Evolutionary conservation across 2,329 filamentous ascomycete genomes (phyloP).

Genomic region (Alternaria sp.): DNA sequence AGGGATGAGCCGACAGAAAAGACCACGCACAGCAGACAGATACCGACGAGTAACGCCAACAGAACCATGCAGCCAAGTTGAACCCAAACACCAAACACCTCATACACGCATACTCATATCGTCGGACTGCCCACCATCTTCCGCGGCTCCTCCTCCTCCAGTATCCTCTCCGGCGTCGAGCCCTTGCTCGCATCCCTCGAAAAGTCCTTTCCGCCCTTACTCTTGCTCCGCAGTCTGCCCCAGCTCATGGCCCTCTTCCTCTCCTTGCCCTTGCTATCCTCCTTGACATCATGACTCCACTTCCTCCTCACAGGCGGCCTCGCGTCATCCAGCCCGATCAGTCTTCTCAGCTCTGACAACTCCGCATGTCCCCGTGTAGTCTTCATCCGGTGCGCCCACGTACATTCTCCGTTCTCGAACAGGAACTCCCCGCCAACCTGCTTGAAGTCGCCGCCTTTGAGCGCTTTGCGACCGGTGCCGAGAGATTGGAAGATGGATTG

Average conservation of each 20-base stretch:
- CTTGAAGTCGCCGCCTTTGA: constrained; percentile 68
- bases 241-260: constrained; percentile 36
- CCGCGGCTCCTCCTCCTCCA: constrained; percentile 27
- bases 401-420: constrained; percentile 73
- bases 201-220: constrained; percentile 26
- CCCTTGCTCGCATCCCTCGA: constrained; percentile 18
- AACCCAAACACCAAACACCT: not conserved
- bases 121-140: constrained; percentile 12
- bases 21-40: not conserved
- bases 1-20: not conserved
- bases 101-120: not conserved
- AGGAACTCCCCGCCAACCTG: constrained; percentile 81
- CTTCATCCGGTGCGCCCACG: constrained; percentile 84
- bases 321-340: constrained; percentile 58
- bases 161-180: constrained; percentile 27
- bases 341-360: constrained; percentile 67
- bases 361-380: constrained; percentile 80
- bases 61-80: not conserved
- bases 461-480: constrained; percentile 63
- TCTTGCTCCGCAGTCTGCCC: constrained; percentile 34
- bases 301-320: constrained; percentile 38
- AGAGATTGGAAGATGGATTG: constrained; percentile 66
- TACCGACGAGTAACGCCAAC: not conserved
- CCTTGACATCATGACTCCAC: constrained; percentile 44
- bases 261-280: constrained; percentile 21